Conservation (phyloP, 75 land plant species). For the Cupressus sempervirens region DNA sequence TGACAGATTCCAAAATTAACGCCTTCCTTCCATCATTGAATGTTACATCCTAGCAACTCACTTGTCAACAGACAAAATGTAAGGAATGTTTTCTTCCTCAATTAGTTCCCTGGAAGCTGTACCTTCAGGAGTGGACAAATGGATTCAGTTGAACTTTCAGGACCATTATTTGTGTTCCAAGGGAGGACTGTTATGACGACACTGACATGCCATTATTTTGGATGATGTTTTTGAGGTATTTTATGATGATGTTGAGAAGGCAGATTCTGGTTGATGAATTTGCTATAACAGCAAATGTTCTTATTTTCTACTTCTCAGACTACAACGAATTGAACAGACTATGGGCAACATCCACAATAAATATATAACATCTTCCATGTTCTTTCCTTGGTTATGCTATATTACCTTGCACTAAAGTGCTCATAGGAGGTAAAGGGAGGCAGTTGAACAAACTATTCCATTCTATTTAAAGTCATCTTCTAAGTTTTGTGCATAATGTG, state of each 20-base stretch:
- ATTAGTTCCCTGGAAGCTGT: not conserved
- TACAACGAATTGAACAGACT: not conserved
- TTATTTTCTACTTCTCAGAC: not conserved
- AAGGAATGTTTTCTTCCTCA: not conserved
- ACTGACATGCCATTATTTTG: no score
- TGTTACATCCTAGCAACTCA: not conserved
- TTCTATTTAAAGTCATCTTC: no score
- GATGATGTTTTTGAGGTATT: no score
- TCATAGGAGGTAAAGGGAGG: not conserved
- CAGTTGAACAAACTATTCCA: not conserved
- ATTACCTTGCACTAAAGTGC: not conserved
- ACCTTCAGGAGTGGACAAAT: no score
- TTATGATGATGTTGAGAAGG: not conserved
- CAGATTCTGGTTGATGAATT: not conserved
- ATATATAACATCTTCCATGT: not conserved
- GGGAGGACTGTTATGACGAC: no score
- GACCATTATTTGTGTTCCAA: no score
- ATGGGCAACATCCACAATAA: not conserved
- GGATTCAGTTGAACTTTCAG: no score
- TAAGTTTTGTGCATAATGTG: no score
- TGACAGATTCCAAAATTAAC: no score
- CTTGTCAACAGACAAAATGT: not conserved
- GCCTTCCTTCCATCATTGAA: not conserved
- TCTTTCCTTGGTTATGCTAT: not conserved
- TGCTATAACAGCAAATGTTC: not conserved